A percentile compares a stretch with the other conserved stretches of the same genome.
Conservation (phyloP, 768 basidiomycete genomes). For the Tulasnella sp. region DNA sequence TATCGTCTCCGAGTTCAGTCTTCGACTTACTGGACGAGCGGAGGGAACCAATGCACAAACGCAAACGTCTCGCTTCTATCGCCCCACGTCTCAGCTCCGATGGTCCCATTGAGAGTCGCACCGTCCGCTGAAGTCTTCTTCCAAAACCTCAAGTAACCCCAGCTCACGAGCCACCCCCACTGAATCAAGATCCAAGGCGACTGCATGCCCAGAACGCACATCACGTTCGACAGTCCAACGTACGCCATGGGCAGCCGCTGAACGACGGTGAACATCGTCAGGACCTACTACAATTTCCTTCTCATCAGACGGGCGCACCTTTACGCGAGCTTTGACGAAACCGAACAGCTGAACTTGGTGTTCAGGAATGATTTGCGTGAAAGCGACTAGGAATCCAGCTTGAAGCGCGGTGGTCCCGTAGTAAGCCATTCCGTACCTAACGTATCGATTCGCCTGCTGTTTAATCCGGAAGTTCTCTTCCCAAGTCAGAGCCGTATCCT, state of each 20-base stretch:
- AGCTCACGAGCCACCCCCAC: conserved; percentile 97
- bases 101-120: conserved; percentile 28
- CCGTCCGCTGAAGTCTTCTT: conserved; percentile 68
- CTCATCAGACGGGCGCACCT: conserved; percentile 38
- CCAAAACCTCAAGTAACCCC: conserved; percentile 95
- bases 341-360: conserved; percentile 94
- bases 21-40: conserved; percentile 81
- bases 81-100: conserved; percentile 57
- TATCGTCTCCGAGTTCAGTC: background rate
- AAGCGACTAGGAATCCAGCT: conserved; percentile 81
- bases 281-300: too few relatives aligned
- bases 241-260: conserved; percentile 92
- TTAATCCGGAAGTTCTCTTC: too few relatives aligned
- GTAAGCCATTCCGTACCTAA: conserved; percentile 77
- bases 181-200: conserved; percentile 90
- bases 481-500: too few relatives aligned
- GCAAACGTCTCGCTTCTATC: conserved; percentile 96
- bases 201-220: conserved; percentile 74
- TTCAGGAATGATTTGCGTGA: conserved; percentile 96
- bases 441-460: too few relatives aligned
- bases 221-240: conserved; percentile 76
- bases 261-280: background rate
- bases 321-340: conserved; percentile 73
- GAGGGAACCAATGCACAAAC: conserved; percentile 93
- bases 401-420: conserved; percentile 91